Base-by-base conservation (phyloP, 805 yeast species). In the Candida xiaguanensis region DNA sequence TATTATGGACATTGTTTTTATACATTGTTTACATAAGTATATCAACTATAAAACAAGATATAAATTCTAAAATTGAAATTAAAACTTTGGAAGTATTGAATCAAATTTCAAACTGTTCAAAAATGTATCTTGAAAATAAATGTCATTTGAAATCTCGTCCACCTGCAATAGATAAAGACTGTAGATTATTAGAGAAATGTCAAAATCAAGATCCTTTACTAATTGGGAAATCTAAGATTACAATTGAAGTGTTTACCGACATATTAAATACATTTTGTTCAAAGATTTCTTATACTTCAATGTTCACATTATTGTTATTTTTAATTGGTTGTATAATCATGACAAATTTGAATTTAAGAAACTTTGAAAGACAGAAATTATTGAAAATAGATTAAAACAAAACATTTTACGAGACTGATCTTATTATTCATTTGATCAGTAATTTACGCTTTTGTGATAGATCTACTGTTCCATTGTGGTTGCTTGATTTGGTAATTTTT, bases 171-270 rank as follows among this genome's bases (percentile, higher is more conserved):
- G 93, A 83, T 49, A 59, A 62, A 2, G 64, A 76, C 11, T 91
- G 99, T 59, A 66, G 72, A 25, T 70, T 69, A 25, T 87, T 95
- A 93, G 82, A 77, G 44, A 74, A 72, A 41, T 93, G 99, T 58
- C 86, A 87, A 89, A 77, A 80, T 49, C 64, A 80, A 35, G 91
- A 87, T 46, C 90, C 95, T 8, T 72, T 75, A 49, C 63, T 39
- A 57, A 72, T 81, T 9, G 90, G 86, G 3, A 73, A 78, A 35
- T 85, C 91, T 1, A 72, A 72, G 44, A 73, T 88, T 40, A 80
- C 89, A 34, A 95, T 95, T 0, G 89, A 82, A 54, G 82, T 91
- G 0, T 72, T 87, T 49, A 95, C 95, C 1, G 91, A 84, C 45
- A 84, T 86, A 6, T 65, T 88, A 32, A 85, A 88, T 59, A 79